A percentile compares a stretch with the other conserved stretches of the same genome.
These are phyloP conservation scores for Coniochaeta sp. DNA, from an alignment of 2,329 filamentous ascomycete genomes.

Conservation along the genomic window DNA sequence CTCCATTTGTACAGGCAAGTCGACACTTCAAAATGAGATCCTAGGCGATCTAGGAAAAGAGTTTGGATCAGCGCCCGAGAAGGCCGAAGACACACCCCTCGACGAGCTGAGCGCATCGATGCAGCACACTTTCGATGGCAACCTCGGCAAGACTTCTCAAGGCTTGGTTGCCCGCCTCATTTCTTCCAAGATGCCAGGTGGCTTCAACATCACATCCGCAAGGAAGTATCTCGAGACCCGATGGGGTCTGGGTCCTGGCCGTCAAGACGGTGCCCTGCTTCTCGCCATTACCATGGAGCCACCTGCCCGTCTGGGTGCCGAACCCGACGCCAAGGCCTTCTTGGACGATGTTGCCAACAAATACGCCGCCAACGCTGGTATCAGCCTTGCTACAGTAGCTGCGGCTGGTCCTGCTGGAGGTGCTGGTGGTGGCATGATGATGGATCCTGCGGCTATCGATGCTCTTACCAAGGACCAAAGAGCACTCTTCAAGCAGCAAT, in stretches of 20 bases:
- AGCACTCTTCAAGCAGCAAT: conserved; percentile 94
- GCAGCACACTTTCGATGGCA: conserved; percentile 98
- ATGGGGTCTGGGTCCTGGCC: conserved; percentile 80
- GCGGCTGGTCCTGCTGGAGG: conserved; percentile 66
- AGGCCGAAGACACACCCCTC: conserved; percentile 93
- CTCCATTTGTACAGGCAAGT: conserved; percentile 64
- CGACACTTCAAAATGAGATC: conserved; percentile 97
- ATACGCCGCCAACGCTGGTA: conserved; percentile 76
- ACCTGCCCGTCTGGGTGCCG: conserved; percentile 76
- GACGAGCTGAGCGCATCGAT: conserved; percentile 93
- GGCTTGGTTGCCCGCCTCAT: conserved; percentile 91
- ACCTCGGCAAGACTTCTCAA: conserved; percentile 92
- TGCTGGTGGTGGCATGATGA: conserved; percentile 87
- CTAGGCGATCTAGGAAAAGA: conserved; percentile 96
- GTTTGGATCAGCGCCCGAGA: conserved; percentile 95
- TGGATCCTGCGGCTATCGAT: conserved; percentile 96
- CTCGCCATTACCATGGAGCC: conserved; percentile 92
- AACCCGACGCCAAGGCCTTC: conserved; percentile 86
- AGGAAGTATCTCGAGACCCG: conserved; percentile 91
- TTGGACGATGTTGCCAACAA: conserved; percentile 84
- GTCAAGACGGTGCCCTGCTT: conserved; percentile 86
- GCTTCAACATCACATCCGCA: conserved; percentile 95
- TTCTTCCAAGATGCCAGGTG: conserved; percentile 98
- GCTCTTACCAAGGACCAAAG: conserved; percentile 95
- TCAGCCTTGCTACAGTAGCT: conserved; percentile 72